Base-by-base conservation (phyloP, 345 rosid genomes). In the Conringia planisiliqua region DNA sequence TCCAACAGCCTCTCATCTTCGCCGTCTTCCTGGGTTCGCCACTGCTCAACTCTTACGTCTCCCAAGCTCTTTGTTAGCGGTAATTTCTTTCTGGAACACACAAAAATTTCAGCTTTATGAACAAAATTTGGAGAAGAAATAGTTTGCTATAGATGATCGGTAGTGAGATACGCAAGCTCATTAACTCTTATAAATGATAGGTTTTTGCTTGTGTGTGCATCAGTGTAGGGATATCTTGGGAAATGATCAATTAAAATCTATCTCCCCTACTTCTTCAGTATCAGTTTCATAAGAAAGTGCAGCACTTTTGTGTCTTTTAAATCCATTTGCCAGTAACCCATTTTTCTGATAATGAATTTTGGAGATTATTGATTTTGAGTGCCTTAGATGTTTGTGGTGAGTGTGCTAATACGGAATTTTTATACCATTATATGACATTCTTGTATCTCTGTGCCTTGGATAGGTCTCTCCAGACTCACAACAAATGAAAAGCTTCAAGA, bases 51-150 rank as follows among this genome's bases (percentile, higher is more conserved):
- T 46, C 93, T 90, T 43, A 86, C 96, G 33, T 84, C 89, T 35
- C 96, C 97, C 13, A 89, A 83, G 83, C 93, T 93, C 79, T 90
- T 90, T 83, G 66, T 93, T 50, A 89, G 91, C 74, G 97, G 97
- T 90, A 82, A 13, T 59, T 32, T 44, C 18, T 11, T 12, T 24
- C 26, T 43, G 1, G 17, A 62, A 30, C 13, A 4, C 13, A 12
- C 22, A 20, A n/a, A 64, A 30, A 10, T 7, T n/a, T 33, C 30
- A 55, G 40, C 62, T 52, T 64, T 32, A 30, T 24, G 56, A 8
- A 57, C 32, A 33, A 6, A 7, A 6, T 10, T 32, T 16, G 20
- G 30, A 29, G 30, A 51, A 35, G 33, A 51, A 50, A 7, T 50
- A 5, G 12, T 46, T 46, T 46, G 52, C 33, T 27, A 3, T 58